Percentiles rank a stretch among this genome's conserved stretches.
Evolutionary conservation across 1,284 basidiomycete species (phyloP).

Genomic region (Cryptococcus sp.): DNA sequence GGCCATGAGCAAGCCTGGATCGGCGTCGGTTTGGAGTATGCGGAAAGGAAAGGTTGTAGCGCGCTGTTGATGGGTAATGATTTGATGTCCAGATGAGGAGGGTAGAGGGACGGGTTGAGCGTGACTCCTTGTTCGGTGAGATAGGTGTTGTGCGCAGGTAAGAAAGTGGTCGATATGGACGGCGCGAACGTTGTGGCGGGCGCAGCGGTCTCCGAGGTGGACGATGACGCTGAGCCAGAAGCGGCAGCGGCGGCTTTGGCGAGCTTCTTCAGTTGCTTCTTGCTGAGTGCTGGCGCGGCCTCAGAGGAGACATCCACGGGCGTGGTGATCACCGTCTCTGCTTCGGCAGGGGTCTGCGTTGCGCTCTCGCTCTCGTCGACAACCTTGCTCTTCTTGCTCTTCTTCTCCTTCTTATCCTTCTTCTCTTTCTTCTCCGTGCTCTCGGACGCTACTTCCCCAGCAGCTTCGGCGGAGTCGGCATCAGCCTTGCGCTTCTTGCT

Average conservation of each 20-base stretch:
- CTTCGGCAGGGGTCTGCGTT: constrained; percentile 28
- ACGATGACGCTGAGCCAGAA: constrained; percentile 25
- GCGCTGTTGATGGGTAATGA: constrained; percentile 66
- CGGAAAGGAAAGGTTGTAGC: constrained; percentile 65
- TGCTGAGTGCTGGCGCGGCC: constrained; percentile 26
- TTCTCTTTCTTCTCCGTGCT: constrained; percentile 42
- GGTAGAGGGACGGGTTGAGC: constrained; percentile 62
- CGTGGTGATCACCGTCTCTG: constrained; percentile 18
- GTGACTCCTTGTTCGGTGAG: constrained; percentile 72
- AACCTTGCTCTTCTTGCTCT: constrained; percentile 44
- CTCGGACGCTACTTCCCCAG: constrained; percentile 7
- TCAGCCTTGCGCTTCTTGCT: constrained; percentile 36
- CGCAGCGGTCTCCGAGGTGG: constrained; percentile 16
- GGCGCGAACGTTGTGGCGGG: constrained; percentile 26
- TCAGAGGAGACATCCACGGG: constrained; percentile 10
- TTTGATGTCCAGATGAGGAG: constrained; percentile 76
- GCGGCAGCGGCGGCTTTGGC: constrained; percentile 37
- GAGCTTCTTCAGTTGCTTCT: constrained; percentile 52
- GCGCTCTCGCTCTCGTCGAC: constrained; percentile 28
- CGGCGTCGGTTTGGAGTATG: constrained; percentile 87
- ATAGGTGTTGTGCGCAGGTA: constrained; percentile 63
- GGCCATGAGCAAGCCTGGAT: constrained; percentile 98
- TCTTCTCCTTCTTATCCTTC: constrained; percentile 38
- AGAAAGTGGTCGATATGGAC: constrained; percentile 35
- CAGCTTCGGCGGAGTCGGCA: neutral